Evolutionary conservation across 169 alveolate genomes (phyloP).

Genomic region (Babesia gibsoni): DNA sequence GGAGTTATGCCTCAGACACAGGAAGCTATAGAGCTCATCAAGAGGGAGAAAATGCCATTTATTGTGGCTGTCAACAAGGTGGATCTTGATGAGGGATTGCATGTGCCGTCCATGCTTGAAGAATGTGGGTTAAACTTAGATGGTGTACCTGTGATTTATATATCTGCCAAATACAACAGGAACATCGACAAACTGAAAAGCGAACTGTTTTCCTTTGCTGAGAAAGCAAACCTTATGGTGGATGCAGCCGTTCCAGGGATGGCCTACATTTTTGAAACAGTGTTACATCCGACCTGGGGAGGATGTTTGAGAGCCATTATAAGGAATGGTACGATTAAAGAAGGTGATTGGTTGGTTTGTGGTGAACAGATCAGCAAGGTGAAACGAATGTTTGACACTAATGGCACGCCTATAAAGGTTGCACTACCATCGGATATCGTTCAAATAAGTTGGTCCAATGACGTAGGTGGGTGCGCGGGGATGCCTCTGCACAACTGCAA

Average conservation of each 20-base stretch:
- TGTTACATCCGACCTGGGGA: constrained; percentile 63
- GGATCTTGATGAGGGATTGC: constrained; percentile 76
- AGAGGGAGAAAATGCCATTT: constrained; percentile 70
- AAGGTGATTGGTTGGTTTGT: constrained; percentile 51
- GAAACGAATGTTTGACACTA: constrained; percentile 44
- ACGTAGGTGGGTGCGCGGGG: constrained; percentile 30
- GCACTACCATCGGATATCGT: constrained; percentile 73
- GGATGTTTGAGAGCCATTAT: constrained; percentile 63
- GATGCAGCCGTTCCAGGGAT: constrained; percentile 55
- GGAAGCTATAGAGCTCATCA: constrained; percentile 84
- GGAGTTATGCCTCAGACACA: constrained; percentile 92
- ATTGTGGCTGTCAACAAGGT: constrained; percentile 89
- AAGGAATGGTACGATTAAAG: constrained; percentile 61
- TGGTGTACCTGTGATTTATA: constrained; percentile 77
- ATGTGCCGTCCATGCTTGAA: constrained; percentile 13
- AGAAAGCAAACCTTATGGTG: constrained; percentile 69
- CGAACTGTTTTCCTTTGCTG: constrained; percentile 70
- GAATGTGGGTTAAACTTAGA: constrained; percentile 5
- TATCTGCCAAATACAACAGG: constrained; percentile 80
- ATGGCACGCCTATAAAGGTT: constrained; percentile 35
- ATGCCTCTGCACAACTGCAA: background rate
- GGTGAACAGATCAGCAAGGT: constrained; percentile 45
- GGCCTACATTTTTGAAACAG: constrained; percentile 74
- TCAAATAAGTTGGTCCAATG: constrained; percentile 47
- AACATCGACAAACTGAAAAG: constrained; percentile 76